Base-by-base conservation (phyloP, 805 yeast species). In the Diddensiella caesifluorescens region DNA sequence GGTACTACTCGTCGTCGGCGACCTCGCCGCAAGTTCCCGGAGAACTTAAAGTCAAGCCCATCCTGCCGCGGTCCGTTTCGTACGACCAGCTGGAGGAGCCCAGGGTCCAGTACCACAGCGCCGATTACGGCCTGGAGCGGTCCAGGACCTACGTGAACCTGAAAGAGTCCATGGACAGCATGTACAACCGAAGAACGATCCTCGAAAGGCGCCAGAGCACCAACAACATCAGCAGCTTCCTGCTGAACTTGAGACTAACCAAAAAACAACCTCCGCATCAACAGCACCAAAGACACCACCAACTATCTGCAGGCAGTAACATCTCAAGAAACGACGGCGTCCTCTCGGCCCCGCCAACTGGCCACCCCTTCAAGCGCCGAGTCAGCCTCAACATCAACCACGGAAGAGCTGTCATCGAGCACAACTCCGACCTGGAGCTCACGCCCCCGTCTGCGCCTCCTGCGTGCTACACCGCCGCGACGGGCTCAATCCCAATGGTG, bases 1-100 rank as follows among this genome's bases (percentile, higher is more conserved):
- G 52, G 35, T 49, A 41, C 36, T 39, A 27, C 12, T 41, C 49
- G n/a, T 41, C 50, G 18, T 52, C 52, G 13, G 46, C 45, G 25
- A 22, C 10, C n/a, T 29, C 9, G 29, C 32, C 40, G 12, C 22
- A n/a, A 25, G 31, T 16, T 16, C 22, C 22, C 10, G 25, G 27
- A n/a, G 26, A 38, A 19, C 26, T 38, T 18, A 21, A 22, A n/a
- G 27, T 38, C 23, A 28, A 28, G 27, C 22, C 41, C 9, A 12
- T 38, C 13, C 25, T 27, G 23, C 35, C 41, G 18, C 26, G 38
- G 30, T 23, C 29, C 10, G 22, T 21, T 35, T 18, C 38, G 15
- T 22, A 22, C 12, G 29, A 22, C 22, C n/a, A n/a, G n/a, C n/a
- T n/a, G n/a, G n/a, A 19, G n/a, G 13, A 31, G 40, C n/a, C 30